phyloP scores from a whole-genome alignment of 768 basidiomycete genomes.

The Mrakia gelida region DNA sequence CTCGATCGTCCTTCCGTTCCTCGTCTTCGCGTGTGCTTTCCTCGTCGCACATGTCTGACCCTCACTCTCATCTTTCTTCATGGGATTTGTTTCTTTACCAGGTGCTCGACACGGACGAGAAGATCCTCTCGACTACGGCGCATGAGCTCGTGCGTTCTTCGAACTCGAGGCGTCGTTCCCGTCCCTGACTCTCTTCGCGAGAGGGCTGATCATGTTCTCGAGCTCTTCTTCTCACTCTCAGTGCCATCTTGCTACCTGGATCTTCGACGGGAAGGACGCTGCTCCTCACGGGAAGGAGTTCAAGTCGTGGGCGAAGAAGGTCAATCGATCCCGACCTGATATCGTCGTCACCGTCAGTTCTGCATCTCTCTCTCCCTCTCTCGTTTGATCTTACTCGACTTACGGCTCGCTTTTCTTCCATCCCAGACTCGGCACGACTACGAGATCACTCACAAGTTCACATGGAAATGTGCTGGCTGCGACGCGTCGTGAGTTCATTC shows the following conservation, averaged over 20 bases:
- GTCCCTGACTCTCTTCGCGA: background rate
- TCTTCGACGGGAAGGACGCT: constrained; percentile 24
- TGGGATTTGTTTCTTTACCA: background rate
- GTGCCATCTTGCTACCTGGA: constrained; percentile 32
- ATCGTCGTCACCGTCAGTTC: constrained; percentile 25
- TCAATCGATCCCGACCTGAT: constrained; percentile 15
- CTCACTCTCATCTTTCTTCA: background rate
- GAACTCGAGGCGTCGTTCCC: too few species aligned
- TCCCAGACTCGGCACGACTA: constrained; percentile 29
- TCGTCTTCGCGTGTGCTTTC: too few species aligned
- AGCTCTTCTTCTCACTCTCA: background rate
- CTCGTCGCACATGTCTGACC: background rate
- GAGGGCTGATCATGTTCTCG: background rate
- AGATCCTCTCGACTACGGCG: constrained; percentile 26
- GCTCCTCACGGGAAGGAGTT: constrained; percentile 33
- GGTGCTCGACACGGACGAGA: constrained; percentile 29
- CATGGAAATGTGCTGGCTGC: constrained; percentile 24
- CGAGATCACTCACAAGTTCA: constrained; percentile 31
- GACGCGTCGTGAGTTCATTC: constrained; percentile 14
- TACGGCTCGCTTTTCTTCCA: background rate
- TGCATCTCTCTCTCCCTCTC: background rate
- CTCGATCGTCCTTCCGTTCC: background rate
- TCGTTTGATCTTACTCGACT: background rate
- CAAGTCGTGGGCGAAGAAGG: constrained; percentile 7
- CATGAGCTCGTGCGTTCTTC: constrained; percentile 26